Percentiles rank a stretch among this genome's conserved stretches.
These are phyloP conservation scores for Metarhizium sp. DNA, from an alignment of 2,329 filamentous ascomycete genomes.

Conservation along the genomic window DNA sequence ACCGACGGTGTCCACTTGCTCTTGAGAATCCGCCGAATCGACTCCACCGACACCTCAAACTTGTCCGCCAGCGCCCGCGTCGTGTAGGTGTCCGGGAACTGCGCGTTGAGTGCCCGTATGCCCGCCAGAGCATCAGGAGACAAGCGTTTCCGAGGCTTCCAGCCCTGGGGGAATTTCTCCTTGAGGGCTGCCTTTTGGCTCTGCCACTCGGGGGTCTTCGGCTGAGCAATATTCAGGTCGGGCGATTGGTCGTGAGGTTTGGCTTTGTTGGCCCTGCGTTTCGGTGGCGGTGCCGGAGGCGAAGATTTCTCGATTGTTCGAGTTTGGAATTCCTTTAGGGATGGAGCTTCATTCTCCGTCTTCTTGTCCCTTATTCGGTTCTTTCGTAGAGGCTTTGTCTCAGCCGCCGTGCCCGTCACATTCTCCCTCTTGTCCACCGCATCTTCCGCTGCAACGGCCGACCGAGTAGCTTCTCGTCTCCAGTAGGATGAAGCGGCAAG, in stretches of 20 bases:
- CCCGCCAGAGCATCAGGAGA: conserved; percentile 90
- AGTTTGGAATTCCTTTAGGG: not conserved
- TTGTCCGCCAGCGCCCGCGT: conserved; percentile 63
- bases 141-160: conserved; percentile 75
- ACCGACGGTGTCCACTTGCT: conserved; percentile 61
- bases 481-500: conserved; percentile 12
- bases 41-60: conserved; percentile 82
- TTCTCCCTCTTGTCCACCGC: not conserved
- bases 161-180: conserved; percentile 71
- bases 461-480: not conserved
- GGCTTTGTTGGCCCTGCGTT: not conserved
- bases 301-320: not conserved
- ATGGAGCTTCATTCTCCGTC: not conserved
- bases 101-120: conserved; percentile 71
- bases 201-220: conserved; percentile 46
- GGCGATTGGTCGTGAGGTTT: not conserved
- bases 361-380: not conserved
- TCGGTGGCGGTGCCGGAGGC: not conserved
- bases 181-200: conserved; percentile 65
- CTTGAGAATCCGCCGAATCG: conserved; percentile 76
- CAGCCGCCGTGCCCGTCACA: not conserved
- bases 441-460: not conserved
- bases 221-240: not conserved
- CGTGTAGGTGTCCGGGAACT: conserved; percentile 69
- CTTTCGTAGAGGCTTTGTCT: not conserved